Base-by-base conservation (phyloP, 805 yeast genomes). In the Kodamaea neixiangensis region DNA sequence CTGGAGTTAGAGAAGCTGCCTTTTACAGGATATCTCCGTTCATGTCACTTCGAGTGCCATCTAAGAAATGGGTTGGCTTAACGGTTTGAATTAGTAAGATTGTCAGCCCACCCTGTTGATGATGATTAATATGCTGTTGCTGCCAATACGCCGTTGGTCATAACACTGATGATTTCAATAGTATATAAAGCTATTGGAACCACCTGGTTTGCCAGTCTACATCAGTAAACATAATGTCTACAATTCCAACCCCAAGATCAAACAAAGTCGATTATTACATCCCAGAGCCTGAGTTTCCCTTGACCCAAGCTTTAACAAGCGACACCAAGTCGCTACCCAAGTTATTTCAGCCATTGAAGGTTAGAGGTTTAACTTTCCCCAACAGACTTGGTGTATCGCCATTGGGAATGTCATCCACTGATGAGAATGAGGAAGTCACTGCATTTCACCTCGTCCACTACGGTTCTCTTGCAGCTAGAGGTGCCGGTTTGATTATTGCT, bases 341-440 rank as follows among this genome's bases (percentile, higher is more conserved):
- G 43, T 58, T 76, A 10, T 80, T 80, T 60, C 60, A 64, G 34
- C 82, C 83, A 1, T 55, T 80, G 41, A 68, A 63, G 19, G 68
- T 80, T 49, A 67, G 72, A 21, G 65, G 62, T 14, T 42, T 74
- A 45, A 62, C 65, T 1, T 60, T 82, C 15, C 73, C 69, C 13
- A 83, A 83, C 61, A 67, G 87, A 53, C 60, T 81, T 21, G 82
- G 82, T 47, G 81, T 81, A 17, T 73, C 85, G 0, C 84, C 84
- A 41, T 78, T 80, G 83, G 78, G 83, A 59, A 76, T 69, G 45
- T 81, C 80, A 61, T 73, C 83, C 3, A 72, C 78, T 2, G 55
- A 60, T 2, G 55, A 55, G 18, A 64, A 78, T 42, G 76, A 76
- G 1, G 60, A 63, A 11, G 69, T 75, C 0, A 80, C 78, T 0